A percentile compares a stretch with the other conserved stretches of the same genome.
Evolutionary conservation across 305 asterid species (phyloP).

Genomic region (Ilex paraguariensis): DNA sequence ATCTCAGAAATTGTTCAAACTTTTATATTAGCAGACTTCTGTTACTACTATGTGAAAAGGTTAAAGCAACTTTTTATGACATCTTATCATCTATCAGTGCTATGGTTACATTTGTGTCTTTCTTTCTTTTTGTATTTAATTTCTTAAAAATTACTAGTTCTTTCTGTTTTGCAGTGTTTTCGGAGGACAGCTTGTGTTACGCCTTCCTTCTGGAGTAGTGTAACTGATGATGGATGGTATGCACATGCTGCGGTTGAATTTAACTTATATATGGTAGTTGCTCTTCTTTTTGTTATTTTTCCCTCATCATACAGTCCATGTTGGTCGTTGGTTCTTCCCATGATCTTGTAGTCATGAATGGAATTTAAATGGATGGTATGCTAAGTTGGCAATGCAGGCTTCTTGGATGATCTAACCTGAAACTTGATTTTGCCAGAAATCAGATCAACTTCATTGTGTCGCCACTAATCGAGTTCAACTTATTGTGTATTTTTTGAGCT

Average conservation of each 20-base stretch:
- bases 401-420: too few species aligned
- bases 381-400: not conserved
- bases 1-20: conserved; percentile 48
- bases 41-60: conserved; percentile 51
- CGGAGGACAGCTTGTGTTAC: conserved; percentile 46
- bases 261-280: not conserved
- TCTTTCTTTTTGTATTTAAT: not conserved
- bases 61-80: conserved; percentile 7
- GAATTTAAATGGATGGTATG: not conserved
- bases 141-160: not conserved
- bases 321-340: too few species aligned
- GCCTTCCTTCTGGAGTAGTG: conserved; percentile 48
- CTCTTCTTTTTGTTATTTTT: not conserved
- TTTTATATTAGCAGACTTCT: conserved; percentile 45
- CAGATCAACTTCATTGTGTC: not conserved
- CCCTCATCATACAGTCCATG: too few species aligned
- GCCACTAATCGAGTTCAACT: conserved; percentile 2
- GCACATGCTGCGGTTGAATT: not conserved
- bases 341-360: too few species aligned
- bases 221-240: conserved; percentile 4
- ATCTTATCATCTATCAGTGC: not conserved
- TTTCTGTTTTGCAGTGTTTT: conserved; percentile 31
- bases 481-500: too few species aligned
- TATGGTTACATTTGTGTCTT: not conserved
- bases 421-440: not conserved